Base-by-base conservation (phyloP, 176 grass and related monocot species). In the Oryza punctata region DNA sequence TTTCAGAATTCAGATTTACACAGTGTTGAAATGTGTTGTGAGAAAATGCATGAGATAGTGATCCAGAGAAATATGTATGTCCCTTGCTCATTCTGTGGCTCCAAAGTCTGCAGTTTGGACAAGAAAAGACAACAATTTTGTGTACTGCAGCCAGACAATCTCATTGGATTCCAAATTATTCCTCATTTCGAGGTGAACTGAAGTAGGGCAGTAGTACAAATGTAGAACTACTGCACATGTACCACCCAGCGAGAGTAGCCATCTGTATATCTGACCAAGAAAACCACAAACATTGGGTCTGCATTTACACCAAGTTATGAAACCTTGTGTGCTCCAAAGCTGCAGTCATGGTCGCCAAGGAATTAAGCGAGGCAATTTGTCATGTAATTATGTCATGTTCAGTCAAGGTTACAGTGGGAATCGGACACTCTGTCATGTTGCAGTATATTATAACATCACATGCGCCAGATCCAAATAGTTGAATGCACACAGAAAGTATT, bases 101-200 rank as follows among this genome's bases (percentile, higher is more conserved):
- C 28, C 43, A 80, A 9, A 52, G 27, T 52, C 44, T n/a, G 49
- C 46, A 52, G 27, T 32, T 24, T 18, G n/a, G 64, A 80, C 65
- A 47, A 80, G 78, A 80, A 80, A 50, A 50, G 18, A 7, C 43
- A 69, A 35, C 78, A 69, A 50, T 10, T 25, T 47, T 80, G 3
- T 46, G 63, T 68, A 47, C 19, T 28, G 29, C 57, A 21, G 10
- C 26, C 44, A 80, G 10, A 45, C 57, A 12, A 10, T 10, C 64
- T 35, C 44, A 50, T 68, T 69, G 78, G 78, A 80, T 50, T 43
- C 25, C 63, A 41, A 32, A 9, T 66, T 13, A 12, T 67, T 41
- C 40, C 40, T 41, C 40, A 10, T 41, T 67, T 68, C 2, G n/a
- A 45, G 24, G 40, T 16, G 41, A 46, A 46, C 41, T 46, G 70